Evolutionary conservation across 2,329 filamentous ascomycete genomes (phyloP).

Genomic region (Fusarium dimerum): DNA sequence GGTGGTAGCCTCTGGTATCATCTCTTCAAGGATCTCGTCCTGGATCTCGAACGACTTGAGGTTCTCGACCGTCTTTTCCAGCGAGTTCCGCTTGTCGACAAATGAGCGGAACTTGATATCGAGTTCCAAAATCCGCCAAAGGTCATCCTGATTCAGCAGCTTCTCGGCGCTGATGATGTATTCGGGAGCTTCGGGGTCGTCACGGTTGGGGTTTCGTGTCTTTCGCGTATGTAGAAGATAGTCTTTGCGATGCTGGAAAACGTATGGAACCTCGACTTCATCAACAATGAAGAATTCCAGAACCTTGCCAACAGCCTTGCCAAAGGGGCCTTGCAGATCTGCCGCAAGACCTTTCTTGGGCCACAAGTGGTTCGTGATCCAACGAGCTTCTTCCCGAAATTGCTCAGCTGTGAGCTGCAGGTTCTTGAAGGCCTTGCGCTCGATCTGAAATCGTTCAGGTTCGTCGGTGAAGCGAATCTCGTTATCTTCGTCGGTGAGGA

Average conservation of each 20-base stretch:
- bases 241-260: conserved; percentile 97
- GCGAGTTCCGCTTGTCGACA: conserved; percentile 84
- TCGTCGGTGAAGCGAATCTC: conserved; percentile 84
- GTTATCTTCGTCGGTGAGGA: conserved; percentile 95
- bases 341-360: conserved; percentile 76
- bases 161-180: conserved; percentile 81
- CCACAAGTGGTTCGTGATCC: conserved; percentile 90
- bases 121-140: conserved; percentile 93
- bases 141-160: conserved; percentile 84
- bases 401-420: conserved; percentile 80
- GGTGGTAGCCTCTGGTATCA: conserved; percentile 76
- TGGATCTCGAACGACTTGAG: conserved; percentile 65
- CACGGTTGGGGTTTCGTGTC: conserved; percentile 58
- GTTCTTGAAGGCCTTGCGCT: conserved; percentile 84
- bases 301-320: conserved; percentile 85
- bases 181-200: conserved; percentile 70
- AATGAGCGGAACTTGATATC: conserved; percentile 95
- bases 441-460: conserved; percentile 91
- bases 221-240: conserved; percentile 91
- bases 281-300: conserved; percentile 94
- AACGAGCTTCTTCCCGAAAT: conserved; percentile 84
- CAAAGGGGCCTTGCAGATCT: conserved; percentile 79
- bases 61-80: conserved; percentile 77
- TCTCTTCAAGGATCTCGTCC: conserved; percentile 77
- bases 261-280: conserved; percentile 93